phyloP scores from a whole-genome alignment of 768 basidiomycete species.

The Hortiboletus flavorubellus region DNA sequence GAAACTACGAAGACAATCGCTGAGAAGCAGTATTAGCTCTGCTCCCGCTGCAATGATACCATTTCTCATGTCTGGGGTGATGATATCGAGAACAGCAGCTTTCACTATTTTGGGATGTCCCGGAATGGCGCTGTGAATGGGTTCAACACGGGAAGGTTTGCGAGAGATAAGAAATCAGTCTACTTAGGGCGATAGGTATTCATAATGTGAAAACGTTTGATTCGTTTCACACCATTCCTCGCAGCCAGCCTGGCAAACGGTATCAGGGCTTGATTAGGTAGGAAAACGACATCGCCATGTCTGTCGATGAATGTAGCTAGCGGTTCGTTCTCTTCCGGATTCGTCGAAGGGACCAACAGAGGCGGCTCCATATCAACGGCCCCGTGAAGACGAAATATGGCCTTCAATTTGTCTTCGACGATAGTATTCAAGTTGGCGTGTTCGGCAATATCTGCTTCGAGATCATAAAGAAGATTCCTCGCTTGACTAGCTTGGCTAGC shows the following conservation, averaged over 20 bases:
- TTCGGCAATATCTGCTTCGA: conserved; percentile 63
- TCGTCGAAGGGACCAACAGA: conserved; percentile 70
- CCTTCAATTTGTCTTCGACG: conserved; percentile 70
- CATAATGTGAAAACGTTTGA: conserved; percentile 80
- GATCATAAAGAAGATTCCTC: conserved; percentile 72
- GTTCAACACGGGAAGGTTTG: not conserved
- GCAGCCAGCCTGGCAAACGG: conserved; percentile 86
- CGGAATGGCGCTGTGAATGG: conserved; percentile 46
- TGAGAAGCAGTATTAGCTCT: conserved; percentile 68
- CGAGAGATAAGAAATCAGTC: conserved; percentile 9
- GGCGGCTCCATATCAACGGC: conserved; percentile 87
- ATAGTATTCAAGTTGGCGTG: conserved; percentile 68
- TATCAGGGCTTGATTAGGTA: conserved; percentile 69
- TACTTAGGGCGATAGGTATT: conserved; percentile 71
- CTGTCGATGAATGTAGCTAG: conserved; percentile 77
- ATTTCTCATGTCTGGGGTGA: conserved; percentile 63
- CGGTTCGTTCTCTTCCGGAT: conserved; percentile 58
- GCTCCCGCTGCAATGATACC: conserved; percentile 70
- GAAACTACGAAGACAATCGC: conserved; percentile 66
- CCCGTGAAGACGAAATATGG: conserved; percentile 85
- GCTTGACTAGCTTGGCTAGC: conserved; percentile 59
- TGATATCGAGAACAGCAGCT: conserved; percentile 80
- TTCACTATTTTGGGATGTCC: conserved; percentile 74
- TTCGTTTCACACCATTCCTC: conserved; percentile 56
- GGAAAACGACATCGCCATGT: conserved; percentile 69